Evolutionary conservation across 306 rosid species (phyloP), one percentile per base, ranked within the genome.

Genomic region (Psophocarpus tetragonolobus): DNA sequence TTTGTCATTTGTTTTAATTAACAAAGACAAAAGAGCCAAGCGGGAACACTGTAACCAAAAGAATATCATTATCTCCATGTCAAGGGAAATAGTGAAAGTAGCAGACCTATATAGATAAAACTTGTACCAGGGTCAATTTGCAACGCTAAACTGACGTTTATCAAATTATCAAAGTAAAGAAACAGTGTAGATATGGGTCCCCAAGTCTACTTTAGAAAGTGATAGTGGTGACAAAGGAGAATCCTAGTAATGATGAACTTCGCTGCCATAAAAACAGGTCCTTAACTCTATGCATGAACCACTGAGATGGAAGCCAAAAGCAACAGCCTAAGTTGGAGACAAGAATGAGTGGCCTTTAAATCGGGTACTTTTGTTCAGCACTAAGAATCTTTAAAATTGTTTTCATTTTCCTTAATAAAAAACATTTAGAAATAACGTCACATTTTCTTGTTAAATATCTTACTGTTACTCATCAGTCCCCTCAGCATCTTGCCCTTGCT

Each of bases 211-310:
- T 85, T 85, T 87, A 63, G 85, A 47, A 72, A 84, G 77, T 42
- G 90, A 77, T 84, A 86, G 68, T 85, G 94, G 92, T 82, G 87
- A 83, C 83, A 94, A 85, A 76, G 75, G 78, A 72, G 84, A 66
- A 74, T 74, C 85, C 75, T 10, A 42, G 90, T 73, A 86, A 94
- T 92, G 88, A 94, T 92, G 95, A 87, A 87, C 80, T 70, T 70
- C 47, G 92, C 98, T 87, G 91, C 90, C 91, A 85, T 51, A 73
- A 84, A 78, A 82, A 24, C 58, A 69, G 84, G 76, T 4, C 64
- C 81, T 81, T 82, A 33, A 78, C 73, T 73, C 84, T 88, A 75
- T 82, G 77, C 78, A 84, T 81, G 84, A 81, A 82, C 87, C 88
- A 87, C 82, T 58, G 84, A 64, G 81, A 88, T 88, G 95, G 89